These are phyloP conservation scores for Chlorociboria aeruginascens DNA, from an alignment of 495 filamentous ascomycete species.

Conservation along the genomic window DNA sequence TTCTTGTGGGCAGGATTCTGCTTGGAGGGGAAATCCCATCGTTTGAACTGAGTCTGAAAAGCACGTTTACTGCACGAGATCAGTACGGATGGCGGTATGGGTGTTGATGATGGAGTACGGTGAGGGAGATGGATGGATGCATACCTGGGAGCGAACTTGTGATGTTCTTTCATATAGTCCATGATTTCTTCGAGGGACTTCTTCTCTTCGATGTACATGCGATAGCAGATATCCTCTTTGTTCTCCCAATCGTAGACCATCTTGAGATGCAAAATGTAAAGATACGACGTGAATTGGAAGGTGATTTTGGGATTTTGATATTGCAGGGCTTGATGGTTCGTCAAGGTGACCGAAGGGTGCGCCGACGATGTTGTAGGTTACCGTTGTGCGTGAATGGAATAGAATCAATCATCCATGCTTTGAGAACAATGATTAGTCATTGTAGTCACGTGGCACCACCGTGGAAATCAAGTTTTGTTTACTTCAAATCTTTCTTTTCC, in stretches of 20 bases:
- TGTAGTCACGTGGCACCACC: too few species aligned
- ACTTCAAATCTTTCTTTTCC: too few species aligned
- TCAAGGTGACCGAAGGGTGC: constrained; percentile 1
- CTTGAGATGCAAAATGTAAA: constrained; percentile 6
- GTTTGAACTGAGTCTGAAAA: constrained; percentile 60
- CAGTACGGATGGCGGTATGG: constrained; percentile 9
- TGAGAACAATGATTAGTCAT: too few species aligned
- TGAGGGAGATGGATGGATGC: constrained; percentile 9
- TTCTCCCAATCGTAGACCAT: constrained; percentile 73
- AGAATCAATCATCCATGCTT: too few species aligned
- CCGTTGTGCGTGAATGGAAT: background rate
- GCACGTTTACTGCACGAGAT: constrained; percentile 48
- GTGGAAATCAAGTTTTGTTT: too few species aligned
- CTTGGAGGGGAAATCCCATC: constrained; percentile 69
- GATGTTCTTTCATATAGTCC: constrained; percentile 44
- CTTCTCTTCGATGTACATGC: constrained; percentile 63
- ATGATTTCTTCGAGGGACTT: constrained; percentile 57
- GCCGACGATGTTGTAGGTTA: background rate
- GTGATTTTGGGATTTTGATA: background rate
- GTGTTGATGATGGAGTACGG: constrained; percentile 3
- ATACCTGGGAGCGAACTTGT: constrained; percentile 57
- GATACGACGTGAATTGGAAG: background rate
- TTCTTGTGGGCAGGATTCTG: constrained; percentile 60
- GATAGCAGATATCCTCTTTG: constrained; percentile 53
- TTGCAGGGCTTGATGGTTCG: background rate